A percentile compares a stretch with the other conserved stretches of the same genome.
These are phyloP conservation scores for Orobanche coerulescens DNA, from an alignment of 257 asterid genomes.

Conservation along the genomic window DNA sequence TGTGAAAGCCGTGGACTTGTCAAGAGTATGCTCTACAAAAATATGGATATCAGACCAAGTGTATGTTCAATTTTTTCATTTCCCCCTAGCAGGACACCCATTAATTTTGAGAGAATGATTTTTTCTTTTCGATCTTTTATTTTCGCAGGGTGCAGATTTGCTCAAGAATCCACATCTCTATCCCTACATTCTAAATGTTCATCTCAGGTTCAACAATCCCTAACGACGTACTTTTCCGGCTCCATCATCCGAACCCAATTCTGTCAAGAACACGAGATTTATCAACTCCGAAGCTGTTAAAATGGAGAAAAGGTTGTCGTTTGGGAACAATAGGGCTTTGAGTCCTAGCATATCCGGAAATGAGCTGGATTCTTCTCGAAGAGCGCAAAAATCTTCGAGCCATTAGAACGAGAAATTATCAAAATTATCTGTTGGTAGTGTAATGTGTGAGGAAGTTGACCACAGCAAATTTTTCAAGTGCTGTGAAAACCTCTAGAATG, in stretches of 20 bases:
- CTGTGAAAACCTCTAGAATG: constrained; percentile 35
- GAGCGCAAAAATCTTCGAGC: too few species aligned
- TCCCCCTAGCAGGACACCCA: too few species aligned
- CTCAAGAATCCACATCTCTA: constrained; percentile 75
- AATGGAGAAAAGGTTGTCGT: constrained; percentile 53
- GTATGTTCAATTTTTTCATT: neutral
- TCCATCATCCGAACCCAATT: too few species aligned
- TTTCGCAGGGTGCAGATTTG: constrained; percentile 73
- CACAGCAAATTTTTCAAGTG: constrained; percentile 33
- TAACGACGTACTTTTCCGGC: too few species aligned
- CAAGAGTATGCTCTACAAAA: constrained; percentile 85
- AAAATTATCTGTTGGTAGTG: constrained; percentile 38
- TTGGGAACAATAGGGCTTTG: constrained; percentile 68
- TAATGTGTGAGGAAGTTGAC: constrained; percentile 30
- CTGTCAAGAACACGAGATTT: constrained; percentile 45
- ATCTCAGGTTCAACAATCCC: too few species aligned
- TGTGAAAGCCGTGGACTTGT: constrained; percentile 72
- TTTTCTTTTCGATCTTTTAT: neutral
- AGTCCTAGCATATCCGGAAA: too few species aligned
- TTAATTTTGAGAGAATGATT: too few species aligned
- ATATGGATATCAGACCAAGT: constrained; percentile 71
- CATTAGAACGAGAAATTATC: too few species aligned
- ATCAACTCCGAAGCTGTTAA: constrained; percentile 36
- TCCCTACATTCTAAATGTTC: constrained; percentile 51
- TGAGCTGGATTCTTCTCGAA: too few species aligned